Conservation (phyloP, 345 rosid genomes). For the Aegle marmelos region DNA sequence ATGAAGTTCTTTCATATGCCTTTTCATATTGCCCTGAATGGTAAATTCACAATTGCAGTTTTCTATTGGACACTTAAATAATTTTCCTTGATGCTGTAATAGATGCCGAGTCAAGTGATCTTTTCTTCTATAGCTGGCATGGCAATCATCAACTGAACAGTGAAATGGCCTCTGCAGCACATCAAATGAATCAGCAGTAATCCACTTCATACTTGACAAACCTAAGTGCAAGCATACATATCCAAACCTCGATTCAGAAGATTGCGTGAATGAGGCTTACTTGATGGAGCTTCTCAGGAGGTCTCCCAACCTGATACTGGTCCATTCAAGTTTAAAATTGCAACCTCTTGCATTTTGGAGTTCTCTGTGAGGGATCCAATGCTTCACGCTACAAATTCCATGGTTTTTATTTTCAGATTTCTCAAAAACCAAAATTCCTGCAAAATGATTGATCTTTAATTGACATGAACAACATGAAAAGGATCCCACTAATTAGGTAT, state of each 20-base stretch:
- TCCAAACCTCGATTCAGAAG: slow-evolving; percentile 41
- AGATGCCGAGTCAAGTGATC: slow-evolving; percentile 88
- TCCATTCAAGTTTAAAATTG: slow-evolving; percentile 51
- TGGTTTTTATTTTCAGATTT: neutral
- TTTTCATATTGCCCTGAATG: slow-evolving; percentile 49
- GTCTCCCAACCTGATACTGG: slow-evolving; percentile 99
- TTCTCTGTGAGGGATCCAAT: slow-evolving; percentile 95
- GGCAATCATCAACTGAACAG: slow-evolving; percentile 66
- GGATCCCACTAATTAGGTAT: neutral
- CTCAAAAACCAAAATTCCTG: slow-evolving; percentile 37
- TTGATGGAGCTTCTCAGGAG: slow-evolving; percentile 99
- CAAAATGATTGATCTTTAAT: slow-evolving; percentile 30
- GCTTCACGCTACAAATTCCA: slow-evolving; percentile 67
- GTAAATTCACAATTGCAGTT: slow-evolving; percentile 51
- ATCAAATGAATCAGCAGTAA: neutral
- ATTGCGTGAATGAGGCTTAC: slow-evolving; percentile 84
- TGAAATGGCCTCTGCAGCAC: slow-evolving; percentile 62
- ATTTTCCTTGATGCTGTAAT: slow-evolving; percentile 66
- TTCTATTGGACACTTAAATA: slow-evolving; percentile 64
- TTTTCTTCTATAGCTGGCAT: slow-evolving; percentile 73
- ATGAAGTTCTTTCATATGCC: slow-evolving; percentile 62
- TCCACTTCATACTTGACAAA: neutral
- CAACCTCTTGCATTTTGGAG: slow-evolving; percentile 99
- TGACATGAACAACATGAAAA: neutral
- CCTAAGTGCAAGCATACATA: neutral